phyloP scores from a whole-genome alignment of 2,329 filamentous ascomycete species.

The Tolypocladium album region DNA sequence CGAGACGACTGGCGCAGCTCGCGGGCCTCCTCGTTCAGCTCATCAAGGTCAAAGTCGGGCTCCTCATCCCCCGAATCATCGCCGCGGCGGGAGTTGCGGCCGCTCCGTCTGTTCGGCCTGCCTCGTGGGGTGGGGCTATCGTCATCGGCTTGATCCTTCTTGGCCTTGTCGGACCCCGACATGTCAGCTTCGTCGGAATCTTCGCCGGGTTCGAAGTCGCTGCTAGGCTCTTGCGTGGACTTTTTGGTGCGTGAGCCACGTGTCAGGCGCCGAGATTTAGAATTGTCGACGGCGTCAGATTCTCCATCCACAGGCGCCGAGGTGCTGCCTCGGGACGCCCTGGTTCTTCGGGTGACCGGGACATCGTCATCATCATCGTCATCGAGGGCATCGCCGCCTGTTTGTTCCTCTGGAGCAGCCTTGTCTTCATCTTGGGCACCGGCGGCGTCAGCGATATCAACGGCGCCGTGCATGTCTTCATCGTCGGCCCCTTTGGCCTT shows the following conservation, averaged over 20 bases:
- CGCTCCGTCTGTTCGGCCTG: conserved; percentile 26
- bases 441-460: conserved; percentile 7
- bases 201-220: conserved; percentile 50
- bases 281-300: conserved; percentile 16
- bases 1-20: conserved; percentile 47
- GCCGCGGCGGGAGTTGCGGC: conserved; percentile 35
- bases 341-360: conserved; percentile 35
- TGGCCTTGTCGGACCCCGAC: conserved; percentile 28
- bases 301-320: conserved; percentile 18
- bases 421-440: conserved; percentile 17
- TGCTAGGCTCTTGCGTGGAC: conserved; percentile 42
- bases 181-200: conserved; percentile 45
- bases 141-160: conserved; percentile 30
- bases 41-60: conserved; percentile 49
- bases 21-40: conserved; percentile 54
- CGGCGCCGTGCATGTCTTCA: conserved; percentile 16
- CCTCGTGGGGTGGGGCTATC: conserved; percentile 41
- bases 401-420: conserved; percentile 13
- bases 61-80: conserved; percentile 46
- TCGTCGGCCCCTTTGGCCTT: conserved; percentile 18
- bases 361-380: conserved; percentile 40
- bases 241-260: conserved; percentile 32
- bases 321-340: conserved; percentile 22
- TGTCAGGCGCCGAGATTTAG: conserved; percentile 33
- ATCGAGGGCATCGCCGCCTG: conserved; percentile 30